Evolutionary conservation across 208 protist genomes (phyloP).

Genomic region (Trypanosoma theileri): DNA sequence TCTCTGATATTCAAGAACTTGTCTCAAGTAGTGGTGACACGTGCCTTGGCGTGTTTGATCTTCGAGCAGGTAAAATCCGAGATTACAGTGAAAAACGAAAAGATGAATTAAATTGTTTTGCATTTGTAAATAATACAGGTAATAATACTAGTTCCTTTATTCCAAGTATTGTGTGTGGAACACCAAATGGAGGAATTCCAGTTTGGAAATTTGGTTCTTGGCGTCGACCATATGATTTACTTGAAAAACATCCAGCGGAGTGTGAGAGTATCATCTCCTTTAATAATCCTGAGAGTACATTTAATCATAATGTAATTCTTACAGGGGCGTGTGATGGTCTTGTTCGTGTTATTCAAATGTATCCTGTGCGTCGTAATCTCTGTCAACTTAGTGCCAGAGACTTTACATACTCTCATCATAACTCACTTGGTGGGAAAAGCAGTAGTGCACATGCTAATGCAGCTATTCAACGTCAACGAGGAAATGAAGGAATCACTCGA

Average conservation of each 20-base stretch:
- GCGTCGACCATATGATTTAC: slow-evolving; percentile 77
- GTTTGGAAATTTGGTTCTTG: slow-evolving; percentile 92
- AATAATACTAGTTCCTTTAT: slow-evolving; percentile 74
- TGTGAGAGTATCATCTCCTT: slow-evolving; percentile 87
- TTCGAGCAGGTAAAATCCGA: slow-evolving; percentile 65
- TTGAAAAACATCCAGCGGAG: slow-evolving; percentile 78
- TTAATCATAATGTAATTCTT: slow-evolving; percentile 89
- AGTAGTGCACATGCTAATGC: slow-evolving; percentile 29
- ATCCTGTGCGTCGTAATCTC: slow-evolving; percentile 81
- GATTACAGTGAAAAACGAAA: slow-evolving; percentile 86
- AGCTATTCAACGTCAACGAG: slow-evolving; percentile 38
- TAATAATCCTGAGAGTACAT: slow-evolving; percentile 71
- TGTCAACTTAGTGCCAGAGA: slow-evolving; percentile 88
- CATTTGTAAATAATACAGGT: slow-evolving; percentile 86
- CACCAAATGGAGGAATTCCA: slow-evolving; percentile 68
- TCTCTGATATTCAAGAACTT: slow-evolving; percentile 81
- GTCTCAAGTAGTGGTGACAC: slow-evolving; percentile 88
- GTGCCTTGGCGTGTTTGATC: slow-evolving; percentile 80
- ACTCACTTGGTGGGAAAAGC: slow-evolving; percentile 29
- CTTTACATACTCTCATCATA: slow-evolving; percentile 77
- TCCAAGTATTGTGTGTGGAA: slow-evolving; percentile 86
- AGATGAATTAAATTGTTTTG: slow-evolving; percentile 88
- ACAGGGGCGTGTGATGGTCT: slow-evolving; percentile 87
- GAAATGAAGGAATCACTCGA: slow-evolving; percentile 68
- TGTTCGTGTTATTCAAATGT: slow-evolving; percentile 87